Evolutionary conservation across 306 rosid species (phyloP), one percentile per base, ranked within the genome.

Genomic region (Trifolium subterraneum): DNA sequence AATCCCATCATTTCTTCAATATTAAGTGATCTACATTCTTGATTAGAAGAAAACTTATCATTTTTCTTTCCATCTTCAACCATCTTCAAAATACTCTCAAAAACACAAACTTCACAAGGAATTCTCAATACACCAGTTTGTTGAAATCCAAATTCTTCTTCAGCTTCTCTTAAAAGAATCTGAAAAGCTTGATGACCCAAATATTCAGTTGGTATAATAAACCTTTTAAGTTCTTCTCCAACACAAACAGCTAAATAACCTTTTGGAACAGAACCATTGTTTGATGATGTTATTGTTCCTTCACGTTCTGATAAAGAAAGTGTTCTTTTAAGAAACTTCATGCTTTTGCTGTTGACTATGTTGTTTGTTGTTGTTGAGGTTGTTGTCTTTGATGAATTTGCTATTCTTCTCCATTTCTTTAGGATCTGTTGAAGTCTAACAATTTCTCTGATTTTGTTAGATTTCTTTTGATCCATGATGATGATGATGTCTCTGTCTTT

Each of bases 391-490:
- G 97, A 81, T 3, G 92, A 68, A 78, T 74, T 87, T 6, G 97
- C 96, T 14, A 82, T 65, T 80, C 79, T 91, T 83, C 96, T 86
- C 98, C 98, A 91, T 70, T 93, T 93, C 89, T 88, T 93, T 9
- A 93, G 87, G 91, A 93, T 93, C 82, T 91, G 96, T 66, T 87
- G 98, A 81, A 93, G 98, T 85, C 98, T 89, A 59, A 91, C 97
- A 60, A 91, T 93, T 31, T 93, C 96, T 72, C 90, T 81, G 75
- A 93, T 93, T 85, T 88, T 93, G 97, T 91, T 91, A 27, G 97
- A 87, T 80, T 89, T 93, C 91, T 85, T 91, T 70, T 80, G 81
- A 83, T 89, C 92, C 90, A 88, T 51, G 76, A 52, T 74, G 70
- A 25, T 19, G 68, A 63, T 70, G 63, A 7, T 25, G 20, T 23